Evolutionary conservation across 805 yeast genomes (phyloP), one percentile per base, ranked within the genome.

Genomic region (Candida odintsovae): DNA sequence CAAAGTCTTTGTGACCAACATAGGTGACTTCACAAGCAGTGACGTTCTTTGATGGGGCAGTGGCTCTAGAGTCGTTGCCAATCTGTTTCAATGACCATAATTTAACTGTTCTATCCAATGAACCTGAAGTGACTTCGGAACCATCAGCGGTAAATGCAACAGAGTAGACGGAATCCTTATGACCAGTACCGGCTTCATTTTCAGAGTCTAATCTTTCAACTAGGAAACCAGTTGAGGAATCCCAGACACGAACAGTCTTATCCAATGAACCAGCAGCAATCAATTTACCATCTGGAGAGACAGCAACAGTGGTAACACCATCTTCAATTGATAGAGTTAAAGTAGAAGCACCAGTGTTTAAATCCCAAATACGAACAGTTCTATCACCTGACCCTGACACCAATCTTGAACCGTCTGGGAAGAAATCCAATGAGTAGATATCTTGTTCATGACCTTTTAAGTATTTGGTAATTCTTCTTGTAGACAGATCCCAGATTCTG

Each of bases 301-400:
- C 92, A 19, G 97, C 96, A 40, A 92, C 97, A 0, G 99, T 92
- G 46, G 99, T 92, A 45, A 92, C 98, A 57, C 99, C 99, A 65
- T 92, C 98, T 68, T 92, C 97, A 58, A 92, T 90, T 16, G 90
- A 80, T 54, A 92, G 74, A 41, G 96, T 90, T 61, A 90, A 75
- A 20, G 90, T 82, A 65, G 96, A 88, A 69, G 87, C 90, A 21
- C 96, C 94, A 36, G 89, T 78, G 57, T 86, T 80, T 63, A 90
- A 77, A 67, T 92, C 97, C 99, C 99, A 92, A 61, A 94, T 85
- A 64, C 97, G 79, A 31, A 92, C 97, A 16, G 97, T 89, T 59
- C 96, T 80, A 69, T 92, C 99, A 48, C 99, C 99, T 15, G 95
- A 84, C 35, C 99, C 99, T 18, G 95, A 85, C 25, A 92, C 97